These are phyloP conservation scores for Diversispora eburnea DNA, from an alignment of 192 early-diverging fungal genomes.

Conservation along the genomic window DNA sequence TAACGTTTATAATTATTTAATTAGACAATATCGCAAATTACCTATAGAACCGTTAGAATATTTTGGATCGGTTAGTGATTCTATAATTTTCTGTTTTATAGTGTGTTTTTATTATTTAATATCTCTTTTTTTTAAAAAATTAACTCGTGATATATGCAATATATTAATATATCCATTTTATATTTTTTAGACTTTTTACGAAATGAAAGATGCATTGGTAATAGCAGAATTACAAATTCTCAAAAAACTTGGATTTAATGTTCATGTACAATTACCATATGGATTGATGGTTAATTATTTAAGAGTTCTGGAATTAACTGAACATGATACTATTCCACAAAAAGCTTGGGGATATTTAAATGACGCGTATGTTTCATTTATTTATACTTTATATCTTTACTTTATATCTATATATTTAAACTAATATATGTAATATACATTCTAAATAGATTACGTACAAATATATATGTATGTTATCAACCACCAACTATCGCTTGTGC, in stretches of 20 bases:
- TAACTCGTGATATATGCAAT: neutral
- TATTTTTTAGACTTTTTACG: constrained; percentile 57
- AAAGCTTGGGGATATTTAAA: constrained; percentile 94
- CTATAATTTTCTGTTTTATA: neutral
- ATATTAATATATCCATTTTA: neutral
- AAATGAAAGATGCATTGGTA: constrained; percentile 76
- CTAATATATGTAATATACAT: neutral
- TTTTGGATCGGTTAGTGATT: constrained; percentile 47
- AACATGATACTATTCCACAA: constrained; percentile 74
- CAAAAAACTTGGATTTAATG: constrained; percentile 86
- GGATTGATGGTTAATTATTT: constrained; percentile 93
- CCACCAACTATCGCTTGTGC: constrained; percentile 83
- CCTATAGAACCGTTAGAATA: constrained; percentile 53
- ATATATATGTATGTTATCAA: constrained; percentile 70
- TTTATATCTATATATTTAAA: neutral
- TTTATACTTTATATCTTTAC: neutral
- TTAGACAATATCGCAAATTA: constrained; percentile 52
- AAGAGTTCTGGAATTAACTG: constrained; percentile 70
- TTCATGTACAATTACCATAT: constrained; percentile 96
- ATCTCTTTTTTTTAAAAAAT: neutral
- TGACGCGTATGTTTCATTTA: constrained; percentile 58
- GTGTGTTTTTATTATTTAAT: neutral
- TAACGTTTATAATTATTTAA: constrained; percentile 72
- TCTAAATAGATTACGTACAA: constrained; percentile 61
- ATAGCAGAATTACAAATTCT: constrained; percentile 87